A percentile compares a stretch with the other conserved stretches of the same genome.
These are phyloP conservation scores for Lagerstroemia speciosa DNA, from an alignment of 345 rosid species.

Conservation along the genomic window DNA sequence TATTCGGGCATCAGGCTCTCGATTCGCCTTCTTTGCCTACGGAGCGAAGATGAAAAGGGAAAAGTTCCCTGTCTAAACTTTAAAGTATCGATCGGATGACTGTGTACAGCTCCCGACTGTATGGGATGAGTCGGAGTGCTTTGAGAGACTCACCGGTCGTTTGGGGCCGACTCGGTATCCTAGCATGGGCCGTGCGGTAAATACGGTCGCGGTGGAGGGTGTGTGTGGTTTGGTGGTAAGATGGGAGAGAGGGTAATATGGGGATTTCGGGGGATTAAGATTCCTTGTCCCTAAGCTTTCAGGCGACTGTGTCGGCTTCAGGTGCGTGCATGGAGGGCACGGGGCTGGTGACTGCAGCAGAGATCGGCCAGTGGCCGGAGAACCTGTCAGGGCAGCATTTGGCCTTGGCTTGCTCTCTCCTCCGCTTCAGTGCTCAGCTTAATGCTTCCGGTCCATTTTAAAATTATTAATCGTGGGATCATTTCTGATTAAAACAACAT, in stretches of 20 bases:
- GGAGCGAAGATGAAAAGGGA: too few species aligned
- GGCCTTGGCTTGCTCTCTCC: background rate
- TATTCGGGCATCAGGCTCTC: too few species aligned
- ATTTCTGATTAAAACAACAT: too few species aligned
- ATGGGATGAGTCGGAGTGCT: too few species aligned
- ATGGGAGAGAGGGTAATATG: background rate
- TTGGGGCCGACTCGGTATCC: too few species aligned
- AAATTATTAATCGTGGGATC: too few species aligned
- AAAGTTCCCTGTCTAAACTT: too few species aligned
- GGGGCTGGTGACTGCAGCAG: background rate
- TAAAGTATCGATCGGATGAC: too few species aligned
- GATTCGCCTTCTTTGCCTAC: too few species aligned
- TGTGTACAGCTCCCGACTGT: too few species aligned
- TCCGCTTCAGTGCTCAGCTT: background rate
- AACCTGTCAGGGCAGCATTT: background rate
- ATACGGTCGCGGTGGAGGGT: background rate
- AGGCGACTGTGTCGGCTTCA: background rate
- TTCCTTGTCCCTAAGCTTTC: background rate
- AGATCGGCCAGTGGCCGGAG: background rate
- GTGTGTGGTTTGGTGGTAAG: background rate
- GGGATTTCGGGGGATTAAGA: background rate
- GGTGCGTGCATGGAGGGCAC: constrained; percentile 1
- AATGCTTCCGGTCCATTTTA: too few species aligned
- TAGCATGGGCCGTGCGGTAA: background rate
- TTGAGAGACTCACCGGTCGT: too few species aligned